These are phyloP conservation scores for Cordyceps militaris DNA, from an alignment of 2,329 filamentous ascomycete species.

Conservation along the genomic window DNA sequence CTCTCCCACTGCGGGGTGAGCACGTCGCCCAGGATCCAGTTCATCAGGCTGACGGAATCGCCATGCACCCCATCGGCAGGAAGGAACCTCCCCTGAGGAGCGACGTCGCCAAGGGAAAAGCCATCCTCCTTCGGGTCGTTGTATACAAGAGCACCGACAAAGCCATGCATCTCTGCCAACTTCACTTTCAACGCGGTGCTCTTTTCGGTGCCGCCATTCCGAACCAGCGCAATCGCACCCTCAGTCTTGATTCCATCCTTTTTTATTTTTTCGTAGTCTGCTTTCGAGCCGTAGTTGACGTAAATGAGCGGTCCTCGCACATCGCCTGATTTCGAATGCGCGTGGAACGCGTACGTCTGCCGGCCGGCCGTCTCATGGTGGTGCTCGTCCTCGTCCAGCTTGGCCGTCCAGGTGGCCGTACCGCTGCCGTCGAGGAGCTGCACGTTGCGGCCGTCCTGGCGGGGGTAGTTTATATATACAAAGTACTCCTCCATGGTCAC, in stretches of 20 bases:
- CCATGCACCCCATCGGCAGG: conserved; percentile 77
- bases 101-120: conserved; percentile 63
- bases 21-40: conserved; percentile 83
- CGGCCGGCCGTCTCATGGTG: conserved; percentile 55
- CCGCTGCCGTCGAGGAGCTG: conserved; percentile 67
- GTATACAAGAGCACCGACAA: conserved; percentile 83
- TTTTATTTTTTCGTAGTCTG: conserved; percentile 70
- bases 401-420: conserved; percentile 66
- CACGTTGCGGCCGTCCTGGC: conserved; percentile 66
- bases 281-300: conserved; percentile 80
- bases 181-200: conserved; percentile 80
- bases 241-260: conserved; percentile 66
- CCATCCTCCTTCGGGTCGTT: conserved; percentile 84
- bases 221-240: conserved; percentile 77
- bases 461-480: conserved; percentile 91
- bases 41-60: conserved; percentile 72
- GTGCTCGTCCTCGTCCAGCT: conserved; percentile 69
- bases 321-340: conserved; percentile 78
- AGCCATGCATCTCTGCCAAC: conserved; percentile 79
- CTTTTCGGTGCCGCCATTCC: conserved; percentile 66
- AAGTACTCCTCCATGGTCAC: conserved; percentile 71
- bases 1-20: conserved; percentile 83
- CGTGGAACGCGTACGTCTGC: conserved; percentile 78
- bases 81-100: conserved; percentile 72
- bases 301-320: conserved; percentile 84